phyloP scores from a whole-genome alignment of 345 rosid genomes.

The Murraya paniculata region DNA sequence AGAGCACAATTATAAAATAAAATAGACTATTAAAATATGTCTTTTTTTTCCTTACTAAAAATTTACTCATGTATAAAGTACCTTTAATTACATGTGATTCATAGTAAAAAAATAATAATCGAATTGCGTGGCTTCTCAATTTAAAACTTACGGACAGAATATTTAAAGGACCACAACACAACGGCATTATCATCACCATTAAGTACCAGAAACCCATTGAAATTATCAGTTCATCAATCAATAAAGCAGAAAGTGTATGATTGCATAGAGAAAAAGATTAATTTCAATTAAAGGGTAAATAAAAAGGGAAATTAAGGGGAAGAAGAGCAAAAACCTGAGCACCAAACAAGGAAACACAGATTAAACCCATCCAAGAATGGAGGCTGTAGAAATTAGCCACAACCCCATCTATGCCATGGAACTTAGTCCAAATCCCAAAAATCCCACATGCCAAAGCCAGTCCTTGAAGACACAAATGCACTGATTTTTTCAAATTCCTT shows the following conservation, averaged over 20 bases:
- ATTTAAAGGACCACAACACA: constrained; percentile 11
- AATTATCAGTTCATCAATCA: neutral
- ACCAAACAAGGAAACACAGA: constrained; percentile 76
- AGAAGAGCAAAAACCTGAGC: constrained; percentile 57
- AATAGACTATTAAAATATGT: too few species aligned
- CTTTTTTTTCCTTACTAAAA: too few species aligned
- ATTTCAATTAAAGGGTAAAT: neutral
- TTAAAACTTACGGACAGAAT: neutral
- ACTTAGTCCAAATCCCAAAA: constrained; percentile 90
- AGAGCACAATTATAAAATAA: too few species aligned
- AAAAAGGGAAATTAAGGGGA: neutral
- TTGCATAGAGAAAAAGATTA: neutral
- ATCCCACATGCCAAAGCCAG: constrained; percentile 79
- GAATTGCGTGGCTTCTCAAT: neutral
- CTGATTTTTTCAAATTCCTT: constrained; percentile 74
- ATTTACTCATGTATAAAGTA: too few species aligned
- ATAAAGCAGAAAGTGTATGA: neutral
- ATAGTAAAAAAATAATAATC: neutral
- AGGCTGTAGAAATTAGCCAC: constrained; percentile 82
- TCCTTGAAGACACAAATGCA: constrained; percentile 84
- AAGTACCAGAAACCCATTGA: neutral
- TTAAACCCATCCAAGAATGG: constrained; percentile 98
- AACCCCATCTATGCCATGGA: constrained; percentile 56
- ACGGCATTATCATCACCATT: neutral
- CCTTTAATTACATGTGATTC: neutral